phyloP scores from a whole-genome alignment of 1,284 basidiomycete species.

The Bjerkandera adusta region DNA sequence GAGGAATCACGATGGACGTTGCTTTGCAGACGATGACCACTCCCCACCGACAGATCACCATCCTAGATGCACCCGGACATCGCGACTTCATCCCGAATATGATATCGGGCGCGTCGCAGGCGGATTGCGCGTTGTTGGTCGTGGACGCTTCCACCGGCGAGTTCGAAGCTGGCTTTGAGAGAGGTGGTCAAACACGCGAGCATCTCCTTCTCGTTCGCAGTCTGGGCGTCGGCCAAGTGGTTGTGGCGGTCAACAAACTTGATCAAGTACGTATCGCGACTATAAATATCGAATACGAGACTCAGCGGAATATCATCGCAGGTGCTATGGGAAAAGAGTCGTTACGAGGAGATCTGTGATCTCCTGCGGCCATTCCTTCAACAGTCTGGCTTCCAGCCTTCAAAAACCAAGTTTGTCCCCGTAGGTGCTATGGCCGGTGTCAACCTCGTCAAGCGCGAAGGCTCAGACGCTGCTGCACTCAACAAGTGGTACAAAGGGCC shows the following conservation, averaged over 20 bases:
- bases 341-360: slow-evolving; percentile 85
- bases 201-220: slow-evolving; percentile 92
- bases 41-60: slow-evolving; percentile 77
- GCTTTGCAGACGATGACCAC: slow-evolving; percentile 85
- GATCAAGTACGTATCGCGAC: slow-evolving; percentile 80
- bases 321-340: slow-evolving; percentile 81
- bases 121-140: slow-evolving; percentile 94
- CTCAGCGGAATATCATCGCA: slow-evolving; percentile 30
- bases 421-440: slow-evolving; percentile 90
- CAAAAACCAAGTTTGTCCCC: slow-evolving; percentile 84
- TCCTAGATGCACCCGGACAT: slow-evolving; percentile 96
- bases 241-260: slow-evolving; percentile 94
- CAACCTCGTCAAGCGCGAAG: slow-evolving; percentile 67
- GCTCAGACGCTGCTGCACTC: slow-evolving; percentile 47
- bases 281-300: neutral
- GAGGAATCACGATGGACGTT: slow-evolving; percentile 98
- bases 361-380: slow-evolving; percentile 80
- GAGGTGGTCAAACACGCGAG: slow-evolving; percentile 96
- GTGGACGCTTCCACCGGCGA: slow-evolving; percentile 90
- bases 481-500: slow-evolving; percentile 84
- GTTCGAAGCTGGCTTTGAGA: slow-evolving; percentile 94
- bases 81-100: slow-evolving; percentile 99
- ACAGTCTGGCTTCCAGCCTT: slow-evolving; percentile 82
- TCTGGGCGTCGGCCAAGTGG: slow-evolving; percentile 90
- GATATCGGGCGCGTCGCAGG: slow-evolving; percentile 98